Conservation (phyloP, 108 stramenopile genomes). For the Fragilariopsis cylindrus region DNA sequence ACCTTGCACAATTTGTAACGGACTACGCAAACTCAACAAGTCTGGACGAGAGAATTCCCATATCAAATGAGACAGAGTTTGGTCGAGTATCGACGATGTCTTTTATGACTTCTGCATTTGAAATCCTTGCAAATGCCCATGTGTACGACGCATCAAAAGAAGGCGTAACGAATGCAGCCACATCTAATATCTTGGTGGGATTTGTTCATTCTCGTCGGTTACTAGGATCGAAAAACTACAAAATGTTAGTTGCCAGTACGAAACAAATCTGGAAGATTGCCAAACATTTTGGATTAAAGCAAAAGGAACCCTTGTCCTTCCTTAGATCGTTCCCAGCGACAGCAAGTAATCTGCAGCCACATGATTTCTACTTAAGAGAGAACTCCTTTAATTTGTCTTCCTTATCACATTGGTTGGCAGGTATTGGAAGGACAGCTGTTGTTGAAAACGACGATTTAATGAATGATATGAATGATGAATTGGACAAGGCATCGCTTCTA, state of each 20-base stretch:
- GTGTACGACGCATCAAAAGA: constrained; percentile 1
- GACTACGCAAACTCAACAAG: constrained; percentile 12
- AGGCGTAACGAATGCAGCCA: not conserved
- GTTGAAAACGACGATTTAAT: constrained; percentile 1
- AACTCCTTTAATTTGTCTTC: constrained; percentile 32
- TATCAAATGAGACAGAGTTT: constrained; percentile 21
- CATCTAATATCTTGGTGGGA: constrained; percentile 9
- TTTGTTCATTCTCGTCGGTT: constrained; percentile 9
- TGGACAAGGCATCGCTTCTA: constrained; percentile 15
- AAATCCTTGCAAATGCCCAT: constrained; percentile 27
- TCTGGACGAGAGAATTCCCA: constrained; percentile 20
- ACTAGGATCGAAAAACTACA: constrained; percentile 14
- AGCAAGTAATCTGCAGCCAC: not conserved
- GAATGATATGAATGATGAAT: not conserved
- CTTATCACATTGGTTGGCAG: constrained; percentile 14
- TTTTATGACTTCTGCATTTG: constrained; percentile 28
- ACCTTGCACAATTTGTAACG: constrained; percentile 15
- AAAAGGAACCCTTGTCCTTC: constrained; percentile 1
- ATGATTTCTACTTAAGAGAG: constrained; percentile 21
- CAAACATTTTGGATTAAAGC: not conserved
- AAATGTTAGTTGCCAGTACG: not conserved
- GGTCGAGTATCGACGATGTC: constrained; percentile 20
- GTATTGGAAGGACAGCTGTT: not conserved
- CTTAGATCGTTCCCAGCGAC: constrained; percentile 29
- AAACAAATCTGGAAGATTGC: constrained; percentile 2